A percentile compares a stretch with the other conserved stretches of the same genome.
phyloP scores from a whole-genome alignment of 2,329 filamentous ascomycete species.

The Colletotrichum gigasporum region DNA sequence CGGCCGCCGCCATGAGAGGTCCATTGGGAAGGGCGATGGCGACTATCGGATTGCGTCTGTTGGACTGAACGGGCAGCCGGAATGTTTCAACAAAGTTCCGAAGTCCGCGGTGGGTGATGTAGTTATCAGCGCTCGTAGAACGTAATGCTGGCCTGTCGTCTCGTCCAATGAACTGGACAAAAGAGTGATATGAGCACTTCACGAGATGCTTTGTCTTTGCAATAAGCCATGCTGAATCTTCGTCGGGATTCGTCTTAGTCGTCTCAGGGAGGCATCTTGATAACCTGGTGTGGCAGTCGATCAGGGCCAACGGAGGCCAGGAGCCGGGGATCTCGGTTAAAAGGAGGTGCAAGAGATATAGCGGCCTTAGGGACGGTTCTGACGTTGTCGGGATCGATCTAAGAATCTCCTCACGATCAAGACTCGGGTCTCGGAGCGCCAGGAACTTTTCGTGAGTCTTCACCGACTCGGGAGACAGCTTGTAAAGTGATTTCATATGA shows the following conservation, averaged over 20 bases:
- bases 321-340: slow-evolving; percentile 37
- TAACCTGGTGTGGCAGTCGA: slow-evolving; percentile 45
- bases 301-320: slow-evolving; percentile 41
- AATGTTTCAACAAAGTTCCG: slow-evolving; percentile 44
- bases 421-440: neutral
- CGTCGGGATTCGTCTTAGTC: slow-evolving; percentile 39
- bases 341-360: slow-evolving; percentile 37
- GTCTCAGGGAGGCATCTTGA: slow-evolving; percentile 48
- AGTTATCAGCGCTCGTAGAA: slow-evolving; percentile 34
- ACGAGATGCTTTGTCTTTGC: slow-evolving; percentile 36
- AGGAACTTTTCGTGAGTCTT: neutral
- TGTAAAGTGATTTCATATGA: neutral
- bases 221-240: slow-evolving; percentile 29
- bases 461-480: neutral
- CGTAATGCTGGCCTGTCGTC: slow-evolving; percentile 41
- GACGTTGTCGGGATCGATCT: slow-evolving; percentile 34
- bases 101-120: slow-evolving; percentile 44
- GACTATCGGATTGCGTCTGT: slow-evolving; percentile 50
- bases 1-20: slow-evolving; percentile 59
- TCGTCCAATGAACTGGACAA: slow-evolving; percentile 46
- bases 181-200: slow-evolving; percentile 45
- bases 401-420: slow-evolving; percentile 30
- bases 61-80: slow-evolving; percentile 36
- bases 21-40: slow-evolving; percentile 64
- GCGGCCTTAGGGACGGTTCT: slow-evolving; percentile 35